Evolutionary conservation across 2,329 filamentous ascomycete species (phyloP), one percentile per base, ranked within the genome.

Genomic region (Claviceps pazoutovae): DNA sequence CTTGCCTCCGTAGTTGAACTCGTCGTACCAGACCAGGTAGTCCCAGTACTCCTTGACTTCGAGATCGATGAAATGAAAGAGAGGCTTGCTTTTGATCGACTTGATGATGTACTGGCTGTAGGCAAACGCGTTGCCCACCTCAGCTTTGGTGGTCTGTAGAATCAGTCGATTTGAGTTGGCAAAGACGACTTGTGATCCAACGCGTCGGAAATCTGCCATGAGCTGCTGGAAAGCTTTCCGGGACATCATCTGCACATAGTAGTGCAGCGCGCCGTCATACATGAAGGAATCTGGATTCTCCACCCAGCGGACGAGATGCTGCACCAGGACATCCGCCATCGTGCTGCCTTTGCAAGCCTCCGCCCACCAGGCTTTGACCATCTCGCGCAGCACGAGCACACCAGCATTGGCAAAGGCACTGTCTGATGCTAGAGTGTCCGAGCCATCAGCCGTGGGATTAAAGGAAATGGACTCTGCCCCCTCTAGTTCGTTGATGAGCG

Each of bases 1-100:
- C 62, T 94, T 94, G 55, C 93, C 93, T 51, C 93, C 94, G 61
- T 97, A 97, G 72, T 99, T 98, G 74, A 91, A 96, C 68, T 96
- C 88, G 60, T 99, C 93, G 59, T 97, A 97, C 93, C 93, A 99
- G 4, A 96, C 83, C 0, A 99, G 80, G 61, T 96, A 97, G 66
- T 99, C 93, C 93, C 93, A 99, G 68, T 96, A 99, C 65, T 98
- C 93, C 59, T 91, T 95, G 67, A 99, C 93, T 60, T 96, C 88
- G 3, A 99, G 75, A 61, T 98, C 93, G 56, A 99, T 82, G 64
- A 98, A 98, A 66, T 96, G 88, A 70, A 99, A 99, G 0, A 96
- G 77, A 0, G 93, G 89, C 62, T 96, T 96, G 52, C 82, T 83
- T 68, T 95, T 91, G 71, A 99, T 96, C 0, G 90, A 95, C 71